These are phyloP conservation scores for Monilinia fructigena DNA, from an alignment of 2,329 filamentous ascomycete genomes.

Conservation along the genomic window DNA sequence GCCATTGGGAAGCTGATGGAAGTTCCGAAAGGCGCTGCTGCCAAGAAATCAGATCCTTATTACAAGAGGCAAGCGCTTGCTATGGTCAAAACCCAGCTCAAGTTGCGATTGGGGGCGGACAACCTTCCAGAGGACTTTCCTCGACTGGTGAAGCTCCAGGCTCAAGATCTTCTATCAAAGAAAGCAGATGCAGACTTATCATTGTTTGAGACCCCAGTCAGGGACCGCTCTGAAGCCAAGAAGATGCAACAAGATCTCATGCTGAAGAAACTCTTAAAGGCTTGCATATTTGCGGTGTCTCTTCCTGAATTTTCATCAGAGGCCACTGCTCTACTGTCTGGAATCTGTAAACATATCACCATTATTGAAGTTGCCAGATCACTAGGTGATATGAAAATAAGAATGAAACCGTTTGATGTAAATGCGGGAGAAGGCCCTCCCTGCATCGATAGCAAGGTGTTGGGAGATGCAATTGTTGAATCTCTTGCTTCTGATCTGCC, in stretches of 20 bases:
- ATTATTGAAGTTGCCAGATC: conserved; percentile 85
- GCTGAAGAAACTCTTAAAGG: conserved; percentile 84
- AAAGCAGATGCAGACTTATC: conserved; percentile 71
- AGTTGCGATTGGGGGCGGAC: conserved; percentile 85
- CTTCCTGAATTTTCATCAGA: conserved; percentile 76
- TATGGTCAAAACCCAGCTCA: conserved; percentile 83
- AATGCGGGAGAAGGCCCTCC: conserved; percentile 83
- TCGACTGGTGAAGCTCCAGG: conserved; percentile 80
- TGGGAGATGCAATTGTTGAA: conserved; percentile 88
- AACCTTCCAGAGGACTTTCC: conserved; percentile 86
- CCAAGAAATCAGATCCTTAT: conserved; percentile 64
- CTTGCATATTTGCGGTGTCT: conserved; percentile 80
- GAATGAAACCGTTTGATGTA: conserved; percentile 76
- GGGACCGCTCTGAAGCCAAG: conserved; percentile 81
- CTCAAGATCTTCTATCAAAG: conserved; percentile 74
- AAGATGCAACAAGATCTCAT: conserved; percentile 79
- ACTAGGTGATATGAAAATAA: conserved; percentile 77
- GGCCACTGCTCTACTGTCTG: conserved; percentile 71
- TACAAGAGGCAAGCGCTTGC: conserved; percentile 94
- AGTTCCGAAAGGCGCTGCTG: conserved; percentile 59
- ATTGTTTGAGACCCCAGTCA: conserved; percentile 71
- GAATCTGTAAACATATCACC: conserved; percentile 85
- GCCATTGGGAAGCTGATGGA: conserved; percentile 89
- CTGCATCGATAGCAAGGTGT: conserved; percentile 78
- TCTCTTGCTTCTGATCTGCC: conserved; percentile 82